These are phyloP conservation scores for Epichloe baconii DNA, from an alignment of 2,329 filamentous ascomycete genomes.

Conservation along the genomic window DNA sequence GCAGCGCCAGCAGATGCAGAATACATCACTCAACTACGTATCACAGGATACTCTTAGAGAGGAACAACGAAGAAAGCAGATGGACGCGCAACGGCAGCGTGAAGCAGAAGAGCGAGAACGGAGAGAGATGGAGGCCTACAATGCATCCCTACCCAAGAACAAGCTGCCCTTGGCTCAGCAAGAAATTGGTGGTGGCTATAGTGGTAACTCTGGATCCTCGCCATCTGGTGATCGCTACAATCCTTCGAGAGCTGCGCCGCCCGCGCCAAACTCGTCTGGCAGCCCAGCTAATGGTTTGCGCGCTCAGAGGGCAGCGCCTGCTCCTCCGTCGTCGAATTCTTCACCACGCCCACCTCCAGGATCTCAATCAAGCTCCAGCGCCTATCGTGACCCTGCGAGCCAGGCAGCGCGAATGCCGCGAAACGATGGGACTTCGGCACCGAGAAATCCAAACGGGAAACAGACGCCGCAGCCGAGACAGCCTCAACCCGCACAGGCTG, in stretches of 20 bases:
- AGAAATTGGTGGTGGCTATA: conserved; percentile 69
- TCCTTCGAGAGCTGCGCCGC: conserved; percentile 71
- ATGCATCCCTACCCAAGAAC: conserved; percentile 73
- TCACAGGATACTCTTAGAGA: conserved; percentile 37
- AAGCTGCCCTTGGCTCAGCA: conserved; percentile 76
- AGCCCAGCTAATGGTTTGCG: conserved; percentile 43
- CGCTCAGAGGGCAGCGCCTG: conserved; percentile 74
- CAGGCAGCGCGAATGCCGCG: conserved; percentile 33
- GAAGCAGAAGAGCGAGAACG: conserved; percentile 54
- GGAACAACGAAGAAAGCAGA: conserved; percentile 48
- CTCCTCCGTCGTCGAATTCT: conserved; percentile 38
- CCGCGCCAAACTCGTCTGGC: conserved; percentile 50
- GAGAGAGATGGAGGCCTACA: conserved; percentile 75
- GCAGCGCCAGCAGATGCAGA: conserved; percentile 46
- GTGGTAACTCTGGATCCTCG: conserved; percentile 26
- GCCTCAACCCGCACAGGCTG: conserved; percentile 31
- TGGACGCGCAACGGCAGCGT: conserved; percentile 42
- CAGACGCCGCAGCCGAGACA: conserved; percentile 36
- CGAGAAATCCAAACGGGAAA: conserved; percentile 45
- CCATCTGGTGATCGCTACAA: conserved; percentile 61
- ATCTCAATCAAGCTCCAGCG: conserved; percentile 37
- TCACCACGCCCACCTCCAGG: conserved; percentile 31
- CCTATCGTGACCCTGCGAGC: conserved; percentile 26
- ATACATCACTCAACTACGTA: conserved; percentile 39
- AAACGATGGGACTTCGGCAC: conserved; percentile 33